These are phyloP conservation scores for Claviceps quebecensis DNA, from an alignment of 2,329 filamentous ascomycete species.

Conservation along the genomic window DNA sequence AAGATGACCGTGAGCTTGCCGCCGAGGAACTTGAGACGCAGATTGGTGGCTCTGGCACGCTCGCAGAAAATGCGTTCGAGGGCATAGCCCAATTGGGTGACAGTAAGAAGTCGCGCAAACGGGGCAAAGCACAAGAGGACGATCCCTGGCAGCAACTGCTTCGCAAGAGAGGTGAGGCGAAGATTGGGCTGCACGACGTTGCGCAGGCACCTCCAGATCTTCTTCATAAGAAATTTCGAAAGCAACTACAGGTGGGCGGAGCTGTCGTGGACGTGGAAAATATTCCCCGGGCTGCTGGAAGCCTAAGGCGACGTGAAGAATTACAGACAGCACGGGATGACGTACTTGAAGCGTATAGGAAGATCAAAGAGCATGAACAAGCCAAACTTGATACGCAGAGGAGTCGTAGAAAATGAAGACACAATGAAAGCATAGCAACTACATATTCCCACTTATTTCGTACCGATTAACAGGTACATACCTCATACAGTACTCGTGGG, in stretches of 20 bases:
- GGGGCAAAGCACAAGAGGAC: constrained; percentile 38
- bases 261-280: constrained; percentile 22
- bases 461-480: too few relatives aligned
- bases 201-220: constrained; percentile 66
- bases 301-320: constrained; percentile 25
- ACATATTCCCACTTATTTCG: too few relatives aligned
- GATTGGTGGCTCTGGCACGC: constrained; percentile 35
- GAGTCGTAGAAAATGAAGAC: background rate
- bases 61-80: constrained; percentile 20
- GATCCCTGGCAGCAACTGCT: constrained; percentile 71
- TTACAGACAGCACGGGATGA: constrained; percentile 21
- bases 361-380: constrained; percentile 24
- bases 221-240: constrained; percentile 36
- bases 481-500: too few relatives aligned
- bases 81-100: constrained; percentile 26
- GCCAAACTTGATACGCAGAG: constrained; percentile 15
- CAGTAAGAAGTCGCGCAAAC: constrained; percentile 15
- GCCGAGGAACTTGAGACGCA: constrained; percentile 50
- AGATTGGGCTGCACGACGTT: constrained; percentile 40
- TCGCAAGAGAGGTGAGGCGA: constrained; percentile 45
- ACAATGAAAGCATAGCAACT: background rate
- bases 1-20: constrained; percentile 51
- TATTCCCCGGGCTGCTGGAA: constrained; percentile 25
- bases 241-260: constrained; percentile 20
- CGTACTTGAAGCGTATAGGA: constrained; percentile 25